These are phyloP conservation scores for Lodderomyces elongisporus DNA, from an alignment of 1,139 yeast genomes.

Conservation along the genomic window DNA sequence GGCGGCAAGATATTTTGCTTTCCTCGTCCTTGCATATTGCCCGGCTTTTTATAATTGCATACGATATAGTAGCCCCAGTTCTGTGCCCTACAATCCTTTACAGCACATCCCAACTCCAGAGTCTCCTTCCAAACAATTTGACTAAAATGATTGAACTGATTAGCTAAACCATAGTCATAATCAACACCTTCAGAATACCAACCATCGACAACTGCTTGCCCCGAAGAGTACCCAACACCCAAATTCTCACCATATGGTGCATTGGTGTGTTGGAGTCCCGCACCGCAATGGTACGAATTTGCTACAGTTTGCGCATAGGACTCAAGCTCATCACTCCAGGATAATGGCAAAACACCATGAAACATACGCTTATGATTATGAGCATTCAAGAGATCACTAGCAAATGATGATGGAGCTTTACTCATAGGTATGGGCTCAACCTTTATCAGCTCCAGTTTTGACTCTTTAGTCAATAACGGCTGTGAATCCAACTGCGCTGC, in stretches of 20 bases:
- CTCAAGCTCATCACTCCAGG: conserved; percentile 63
- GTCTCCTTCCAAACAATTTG: conserved; percentile 78
- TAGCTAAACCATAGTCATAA: conserved; percentile 46
- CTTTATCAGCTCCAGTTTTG: conserved; percentile 3
- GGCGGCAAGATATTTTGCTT: conserved; percentile 43
- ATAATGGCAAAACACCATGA: conserved; percentile 55
- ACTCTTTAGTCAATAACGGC: background rate
- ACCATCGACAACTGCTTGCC: conserved; percentile 60
- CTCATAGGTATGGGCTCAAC: conserved; percentile 6
- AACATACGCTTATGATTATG: conserved; percentile 67
- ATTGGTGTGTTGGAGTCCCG: conserved; percentile 64
- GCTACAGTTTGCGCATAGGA: conserved; percentile 66
- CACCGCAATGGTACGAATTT: conserved; percentile 62
- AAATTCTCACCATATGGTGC: conserved; percentile 85
- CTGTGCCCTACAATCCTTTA: conserved; percentile 37
- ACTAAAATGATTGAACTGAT: conserved; percentile 64
- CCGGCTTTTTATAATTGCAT: conserved; percentile 45
- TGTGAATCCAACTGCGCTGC: no score
- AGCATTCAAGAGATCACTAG: conserved; percentile 23
- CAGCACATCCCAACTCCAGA: conserved; percentile 66
- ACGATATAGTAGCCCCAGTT: conserved; percentile 42
- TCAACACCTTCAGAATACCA: conserved; percentile 73
- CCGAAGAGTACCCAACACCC: conserved; percentile 61
- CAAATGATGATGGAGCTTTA: conserved; percentile 10
- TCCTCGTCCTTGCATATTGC: conserved; percentile 43